Evolutionary conservation across 257 asterid genomes (phyloP).

Genomic region (Lithospermum erythrorhizon): DNA sequence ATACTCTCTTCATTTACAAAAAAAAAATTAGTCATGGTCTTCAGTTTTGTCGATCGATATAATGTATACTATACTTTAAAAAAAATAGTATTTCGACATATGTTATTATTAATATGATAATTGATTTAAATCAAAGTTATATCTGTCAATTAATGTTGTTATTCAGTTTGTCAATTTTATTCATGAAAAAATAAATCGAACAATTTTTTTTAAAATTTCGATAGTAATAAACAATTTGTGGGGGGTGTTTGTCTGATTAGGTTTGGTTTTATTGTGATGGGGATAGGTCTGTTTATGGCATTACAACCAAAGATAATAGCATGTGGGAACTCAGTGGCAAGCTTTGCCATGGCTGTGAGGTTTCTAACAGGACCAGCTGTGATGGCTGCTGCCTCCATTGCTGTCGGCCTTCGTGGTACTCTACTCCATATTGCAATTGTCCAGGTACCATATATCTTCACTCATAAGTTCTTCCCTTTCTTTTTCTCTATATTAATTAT

Average conservation of each 20-base stretch:
- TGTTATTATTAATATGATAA: too few relatives aligned
- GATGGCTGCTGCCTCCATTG: conserved; percentile 94
- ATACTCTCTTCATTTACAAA: too few relatives aligned
- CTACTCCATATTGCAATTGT: conserved; percentile 89
- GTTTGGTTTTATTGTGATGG: conserved; percentile 6
- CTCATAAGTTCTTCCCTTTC: not conserved
- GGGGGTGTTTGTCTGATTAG: conserved; percentile 12
- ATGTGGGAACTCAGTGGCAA: conserved; percentile 87
- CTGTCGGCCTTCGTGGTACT: conserved; percentile 87
- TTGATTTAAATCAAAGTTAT: too few relatives aligned
- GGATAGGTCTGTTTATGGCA: conserved; percentile 91
- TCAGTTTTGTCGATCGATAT: too few relatives aligned
- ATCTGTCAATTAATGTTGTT: too few relatives aligned
- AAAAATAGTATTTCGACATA: too few relatives aligned
- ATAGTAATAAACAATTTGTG: not conserved
- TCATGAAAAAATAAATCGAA: too few relatives aligned
- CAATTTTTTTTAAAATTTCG: too few relatives aligned
- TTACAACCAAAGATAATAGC: conserved; percentile 96
- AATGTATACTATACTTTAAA: too few relatives aligned
- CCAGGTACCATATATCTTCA: conserved; percentile 35
- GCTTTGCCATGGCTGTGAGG: conserved; percentile 93
- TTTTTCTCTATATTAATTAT: not conserved
- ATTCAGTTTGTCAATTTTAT: too few relatives aligned
- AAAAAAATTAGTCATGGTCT: too few relatives aligned
- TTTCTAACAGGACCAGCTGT: conserved; percentile 97